phyloP scores from a whole-genome alignment of 2,329 filamentous ascomycete genomes.

The Calonectria pteridis region DNA sequence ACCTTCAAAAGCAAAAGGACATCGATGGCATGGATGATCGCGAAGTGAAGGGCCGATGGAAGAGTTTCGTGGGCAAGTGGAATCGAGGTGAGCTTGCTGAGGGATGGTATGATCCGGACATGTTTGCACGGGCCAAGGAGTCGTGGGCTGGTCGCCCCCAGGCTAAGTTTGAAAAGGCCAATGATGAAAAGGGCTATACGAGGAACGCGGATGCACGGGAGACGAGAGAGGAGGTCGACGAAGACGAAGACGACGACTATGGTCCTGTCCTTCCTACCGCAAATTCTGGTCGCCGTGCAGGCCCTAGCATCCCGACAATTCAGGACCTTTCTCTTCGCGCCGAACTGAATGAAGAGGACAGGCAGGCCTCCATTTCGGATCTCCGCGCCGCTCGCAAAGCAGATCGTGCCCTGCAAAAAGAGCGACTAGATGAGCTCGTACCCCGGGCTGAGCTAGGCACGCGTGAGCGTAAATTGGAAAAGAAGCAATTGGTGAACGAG shows the following conservation, averaged over 20 bases:
- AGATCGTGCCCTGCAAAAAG: constrained; percentile 76
- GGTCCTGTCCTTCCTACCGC: constrained; percentile 53
- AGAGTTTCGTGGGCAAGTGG: constrained; percentile 93
- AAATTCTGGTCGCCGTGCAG: constrained; percentile 44
- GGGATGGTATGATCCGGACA: constrained; percentile 92
- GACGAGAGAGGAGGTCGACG: constrained; percentile 41
- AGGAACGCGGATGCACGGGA: constrained; percentile 21
- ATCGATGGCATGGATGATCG: constrained; percentile 77
- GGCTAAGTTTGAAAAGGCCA: constrained; percentile 14
- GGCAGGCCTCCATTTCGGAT: constrained; percentile 62
- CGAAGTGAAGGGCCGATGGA: constrained; percentile 89
- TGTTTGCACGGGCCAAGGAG: constrained; percentile 60
- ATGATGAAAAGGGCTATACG: constrained; percentile 24
- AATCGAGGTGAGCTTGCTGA: constrained; percentile 89
- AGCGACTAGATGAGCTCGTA: constrained; percentile 81
- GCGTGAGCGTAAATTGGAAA: constrained; percentile 87
- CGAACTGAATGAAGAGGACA: constrained; percentile 64
- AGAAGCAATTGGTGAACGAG: constrained; percentile 79
- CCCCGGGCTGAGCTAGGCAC: constrained; percentile 88
- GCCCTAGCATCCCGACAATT: constrained; percentile 77
- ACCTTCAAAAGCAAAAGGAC: constrained; percentile 84
- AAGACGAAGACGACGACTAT: constrained; percentile 67
- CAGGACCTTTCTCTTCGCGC: constrained; percentile 78
- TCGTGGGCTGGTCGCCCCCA: constrained; percentile 34
- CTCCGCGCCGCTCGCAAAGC: constrained; percentile 72